Evolutionary conservation across 2,329 filamentous ascomycete genomes (phyloP).

Genomic region (Helotiales sp.): DNA sequence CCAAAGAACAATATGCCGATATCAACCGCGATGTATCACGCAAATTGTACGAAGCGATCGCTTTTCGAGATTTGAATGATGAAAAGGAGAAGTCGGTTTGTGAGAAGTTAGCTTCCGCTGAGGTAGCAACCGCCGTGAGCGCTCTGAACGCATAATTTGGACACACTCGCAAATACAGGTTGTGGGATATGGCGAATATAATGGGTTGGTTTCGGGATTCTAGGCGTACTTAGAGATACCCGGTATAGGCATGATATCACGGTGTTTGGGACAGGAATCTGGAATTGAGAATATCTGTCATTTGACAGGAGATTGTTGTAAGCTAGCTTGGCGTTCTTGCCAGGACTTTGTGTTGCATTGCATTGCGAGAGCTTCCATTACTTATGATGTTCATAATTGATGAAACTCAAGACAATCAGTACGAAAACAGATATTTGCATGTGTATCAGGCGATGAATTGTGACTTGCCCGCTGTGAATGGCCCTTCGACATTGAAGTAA

Average conservation of each 20-base stretch:
- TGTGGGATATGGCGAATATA: slow-evolving; percentile 18
- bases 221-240: slow-evolving; percentile 29
- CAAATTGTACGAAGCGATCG: slow-evolving; percentile 73
- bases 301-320: slow-evolving; percentile 17
- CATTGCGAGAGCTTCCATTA: slow-evolving; percentile 10
- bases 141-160: slow-evolving; percentile 44
- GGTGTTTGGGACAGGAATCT: slow-evolving; percentile 1
- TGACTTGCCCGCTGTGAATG: neutral
- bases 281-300: slow-evolving; percentile 5
- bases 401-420: neutral
- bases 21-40: slow-evolving; percentile 91
- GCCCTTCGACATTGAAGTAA: neutral
- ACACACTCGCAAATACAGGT: slow-evolving; percentile 4
- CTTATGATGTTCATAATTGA: slow-evolving; percentile 9
- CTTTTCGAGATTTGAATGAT: slow-evolving; percentile 50
- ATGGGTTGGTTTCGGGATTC: slow-evolving; percentile 20
- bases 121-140: slow-evolving; percentile 75
- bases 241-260: slow-evolving; percentile 15
- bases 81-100: slow-evolving; percentile 67
- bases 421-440: neutral
- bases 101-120: slow-evolving; percentile 74
- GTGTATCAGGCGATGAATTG: neutral
- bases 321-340: slow-evolving; percentile 5
- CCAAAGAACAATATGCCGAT: slow-evolving; percentile 84
- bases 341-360: slow-evolving; percentile 6